Evolutionary conservation across 106 monocot species (phyloP), one percentile per base, ranked within the genome.

Genomic region (Triglochin maritima): DNA sequence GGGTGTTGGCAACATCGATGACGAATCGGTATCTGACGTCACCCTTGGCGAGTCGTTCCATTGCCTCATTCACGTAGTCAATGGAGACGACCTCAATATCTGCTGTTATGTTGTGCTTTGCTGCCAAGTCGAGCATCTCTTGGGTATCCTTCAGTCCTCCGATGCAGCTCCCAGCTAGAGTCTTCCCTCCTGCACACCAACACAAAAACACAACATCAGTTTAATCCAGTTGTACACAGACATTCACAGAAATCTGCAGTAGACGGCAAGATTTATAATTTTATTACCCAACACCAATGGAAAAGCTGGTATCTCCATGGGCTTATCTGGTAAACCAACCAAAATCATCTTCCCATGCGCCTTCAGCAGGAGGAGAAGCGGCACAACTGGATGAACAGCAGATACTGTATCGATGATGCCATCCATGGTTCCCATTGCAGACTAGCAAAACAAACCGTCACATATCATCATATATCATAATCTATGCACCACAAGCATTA

Each of bases 61-160:
- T 80, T 4, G 93, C 93, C 17, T 60, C 52, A 74, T 86, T 89
- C 74, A 94, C 77, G 47, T 87, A 76, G 49, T 94, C 79, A 12
- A 76, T 69, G 0, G 49, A 12, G 46, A 94, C 77, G 41, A 94
- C 74, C 81, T 94, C 89, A 6, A 94, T 81, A 17, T 94, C 87
- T 3, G 89, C 86, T 9, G 82, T 82, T 56, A 94, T 77, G 60
- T 75, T 75, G 73, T 89, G 80, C 72, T 89, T 72, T 3, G 66
- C 89, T 9, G 84, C 89, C 56, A 94, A 87, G 71, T 89, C 89
- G 14, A 94, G 57, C 94, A 94, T 94, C 82, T 94, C 94, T 66
- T 94, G 94, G 2, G 94, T 94, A 7, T 83, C 84, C 44, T 74
- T 77, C 47, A 94, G 77, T 9, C 94, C 89, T 49, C 94, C 94